Base-by-base conservation (phyloP, 129 eudicot species). In the Scalesia atractyloides region DNA sequence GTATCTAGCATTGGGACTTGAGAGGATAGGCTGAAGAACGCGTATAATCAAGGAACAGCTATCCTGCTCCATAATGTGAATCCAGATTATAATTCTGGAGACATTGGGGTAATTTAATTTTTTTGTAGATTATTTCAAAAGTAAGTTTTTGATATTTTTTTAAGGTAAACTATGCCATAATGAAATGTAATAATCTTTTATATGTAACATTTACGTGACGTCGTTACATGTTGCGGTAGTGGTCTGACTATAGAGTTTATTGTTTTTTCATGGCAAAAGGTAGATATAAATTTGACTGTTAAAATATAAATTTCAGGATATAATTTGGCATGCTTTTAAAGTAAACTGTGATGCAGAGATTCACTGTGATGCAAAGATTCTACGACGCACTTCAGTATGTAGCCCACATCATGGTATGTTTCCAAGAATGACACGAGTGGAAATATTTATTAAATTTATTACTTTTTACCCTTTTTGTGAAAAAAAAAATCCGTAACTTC, bases 1-100 rank as follows among this genome's bases (percentile, higher is more conserved):
- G 24, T 30, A 50, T 75, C 26, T 83, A 89, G 96, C 86, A 87
- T 58, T 92, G 89, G 87, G 95, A n/a, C n/a, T n/a, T n/a, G n/a
- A n/a, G n/a, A 87, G 67, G 80, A 85, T 14, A 79, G 75, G 75
- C 69, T 92, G 82, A 73, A 80, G 73, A 64, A 14, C 67, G 89
- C 85, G 5, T 75, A 79, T 72, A 89, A 87, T 63, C 70, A 85
- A 56, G 91, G 90, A 68, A 76, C 79, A 48, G 81, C 89, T 26
- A 61, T 92, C 15, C 46, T 89, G 78, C 92, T 92, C 26, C 81
- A 61, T 52, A 92, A 92, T 79, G 74, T 92, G 82, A 87, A 87
- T 78, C 91, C 90, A 48, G 73, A 74, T 54, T 92, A 83, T 74
- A 80, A 86, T 46, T 89, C 96, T 19, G 80, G 70, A 77, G 96